Base-by-base conservation (phyloP, 1,284 basidiomycete genomes). In the Garcileccinum viscosum region DNA sequence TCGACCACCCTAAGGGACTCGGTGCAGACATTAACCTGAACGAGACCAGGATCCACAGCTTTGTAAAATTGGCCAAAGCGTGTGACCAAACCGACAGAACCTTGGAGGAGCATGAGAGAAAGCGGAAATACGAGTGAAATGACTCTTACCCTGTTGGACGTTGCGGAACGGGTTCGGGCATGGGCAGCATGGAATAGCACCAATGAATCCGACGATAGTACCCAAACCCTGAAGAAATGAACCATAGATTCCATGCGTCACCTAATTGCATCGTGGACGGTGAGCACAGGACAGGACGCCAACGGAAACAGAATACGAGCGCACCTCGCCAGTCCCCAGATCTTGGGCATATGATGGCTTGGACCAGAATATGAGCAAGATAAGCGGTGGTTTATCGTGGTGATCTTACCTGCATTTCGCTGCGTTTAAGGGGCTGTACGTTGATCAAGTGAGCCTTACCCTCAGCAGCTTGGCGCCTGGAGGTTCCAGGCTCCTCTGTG, bases 51-150 rank as follows among this genome's bases (percentile, higher is more conserved):
- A 80, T 98, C 96, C 72, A 97, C 96, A 8, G 93, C 91, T 80
- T 93, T 94, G 89, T 96, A 97, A 87, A 97, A 98, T 80, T 96
- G 89, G 68, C 96, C 96, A 79, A 98, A 98, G 67, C 96, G 91
- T 63, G 92, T 90, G 76, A 99, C 90, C 66, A 99, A 87, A 67
- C 97, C 96, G 72, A 98, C 96, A 62, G 93, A 92, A 64, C 94
- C 91, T 94, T 68, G 74, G 32, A 64, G 19, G 24, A 15, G n/a
- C 59, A 53, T 58, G 67, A 73, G 64, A 75, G 64, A 65, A 59
- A 19, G 62, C 65, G 65, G 59, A 69, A 62, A 30, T 66, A 62
- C 38, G 38, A 67, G 47, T n/a, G 32, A 42, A 40, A 68, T 47
- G 44, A 19, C 35, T 68, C 72, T 64, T 72, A 86, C 94, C 95